Evolutionary conservation across 2,329 filamentous ascomycete genomes (phyloP), one percentile per base, ranked within the genome.

Genomic region (Hymenoscyphus fraxineus): DNA sequence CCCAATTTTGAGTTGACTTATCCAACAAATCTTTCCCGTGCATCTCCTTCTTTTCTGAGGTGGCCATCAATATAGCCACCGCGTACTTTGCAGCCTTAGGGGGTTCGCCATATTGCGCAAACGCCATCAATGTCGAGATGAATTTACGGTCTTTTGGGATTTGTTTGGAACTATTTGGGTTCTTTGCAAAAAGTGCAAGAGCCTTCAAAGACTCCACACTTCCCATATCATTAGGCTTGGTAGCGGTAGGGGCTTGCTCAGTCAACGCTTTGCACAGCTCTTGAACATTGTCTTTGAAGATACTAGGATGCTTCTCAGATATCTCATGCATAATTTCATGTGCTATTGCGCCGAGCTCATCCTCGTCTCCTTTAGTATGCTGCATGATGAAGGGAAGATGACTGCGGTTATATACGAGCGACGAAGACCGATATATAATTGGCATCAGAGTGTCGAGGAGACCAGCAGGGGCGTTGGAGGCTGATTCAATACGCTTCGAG

Each of bases 151-250:
- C 91, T 65, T 87, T 85, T 0, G 91, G 91, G 61, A 99, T 85
- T 66, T 98, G 93, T 12, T 88, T 83, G 0, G 94, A 69, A 88
- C 67, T 65, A 19, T 65, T 62, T 70, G 96, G 94, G 71, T 89
- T 93, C 73, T 89, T 89, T 1, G 93, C 91, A 75, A 97, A 99
- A 1, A 91, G 92, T 10, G 94, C 91, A 75, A 95, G 97, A 2
- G 96, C 94, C 75, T 96, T 97, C 65, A 99, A 82, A 1, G 94
- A 94, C 72, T 97, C 92, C 13, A 95, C 91, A n/a, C 91, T 88
- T 2, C 85, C 83, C 0, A 86, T 77, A 61, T 94, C 90, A 67
- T 93, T 93, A 1, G 83, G 74, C 61, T 85, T 85, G 19, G 81
- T 86, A 22, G 85, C 82, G 3, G 86, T 88, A 0, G 95, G 95